Conservation (phyloP, 805 yeast species). For the Pichia occidentalis region DNA sequence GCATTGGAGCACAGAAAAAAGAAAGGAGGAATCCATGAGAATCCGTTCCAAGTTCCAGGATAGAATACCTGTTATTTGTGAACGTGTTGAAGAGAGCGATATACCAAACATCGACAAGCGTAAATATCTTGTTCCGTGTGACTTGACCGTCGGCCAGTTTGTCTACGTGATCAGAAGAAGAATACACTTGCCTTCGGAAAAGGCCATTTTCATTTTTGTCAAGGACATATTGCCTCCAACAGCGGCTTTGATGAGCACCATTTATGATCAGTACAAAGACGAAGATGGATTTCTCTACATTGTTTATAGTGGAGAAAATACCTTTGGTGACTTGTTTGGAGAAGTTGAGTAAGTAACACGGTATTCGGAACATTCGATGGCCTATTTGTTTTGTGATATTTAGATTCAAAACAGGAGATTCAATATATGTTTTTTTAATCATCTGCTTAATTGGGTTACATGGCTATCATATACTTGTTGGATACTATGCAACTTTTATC, state of each 20-base stretch:
- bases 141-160: conserved; percentile 94
- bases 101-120: conserved; percentile 95
- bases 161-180: conserved; percentile 96
- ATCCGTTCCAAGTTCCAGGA: conserved; percentile 84
- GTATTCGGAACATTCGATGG: too few relatives aligned
- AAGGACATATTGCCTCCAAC: conserved; percentile 97
- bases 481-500: neutral
- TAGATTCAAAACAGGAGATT: neutral
- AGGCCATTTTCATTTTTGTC: conserved; percentile 95
- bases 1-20: conserved; percentile 64
- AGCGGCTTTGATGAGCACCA: conserved; percentile 91
- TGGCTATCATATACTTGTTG: neutral
- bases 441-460: neutral
- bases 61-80: conserved; percentile 95
- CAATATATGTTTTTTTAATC: neutral
- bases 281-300: conserved; percentile 96
- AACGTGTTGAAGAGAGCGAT: conserved; percentile 93
- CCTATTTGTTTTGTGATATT: too few relatives aligned
- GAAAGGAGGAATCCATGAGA: conserved; percentile 91
- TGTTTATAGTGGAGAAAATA: conserved; percentile 94
- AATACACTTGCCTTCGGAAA: conserved; percentile 91
- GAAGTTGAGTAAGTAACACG: neutral
- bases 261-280: conserved; percentile 95
- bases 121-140: conserved; percentile 93
- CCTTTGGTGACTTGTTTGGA: conserved; percentile 66